Conservation (phyloP, 225 moss, liverwort and hornwort species). For the Climacium dendroides region DNA sequence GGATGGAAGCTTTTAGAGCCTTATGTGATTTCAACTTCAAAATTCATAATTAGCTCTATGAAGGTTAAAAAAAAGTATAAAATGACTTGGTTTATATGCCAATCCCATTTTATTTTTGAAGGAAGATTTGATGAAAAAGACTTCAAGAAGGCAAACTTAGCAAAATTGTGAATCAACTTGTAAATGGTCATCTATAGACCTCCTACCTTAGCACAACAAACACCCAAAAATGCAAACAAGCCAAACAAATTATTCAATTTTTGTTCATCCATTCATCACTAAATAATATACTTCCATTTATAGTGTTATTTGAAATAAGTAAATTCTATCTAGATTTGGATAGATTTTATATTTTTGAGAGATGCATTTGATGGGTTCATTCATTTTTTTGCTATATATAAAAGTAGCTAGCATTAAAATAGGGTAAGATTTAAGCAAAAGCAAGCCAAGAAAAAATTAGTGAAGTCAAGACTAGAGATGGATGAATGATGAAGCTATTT, state of each 20-base stretch:
- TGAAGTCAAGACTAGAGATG: not conserved
- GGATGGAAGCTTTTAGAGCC: not conserved
- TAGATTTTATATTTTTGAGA: not conserved
- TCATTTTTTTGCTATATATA: accelerated
- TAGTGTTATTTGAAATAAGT: not conserved
- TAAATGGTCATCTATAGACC: not conserved
- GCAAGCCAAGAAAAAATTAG: not conserved
- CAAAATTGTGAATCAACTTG: not conserved
- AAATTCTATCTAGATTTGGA: not conserved
- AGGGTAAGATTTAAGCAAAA: not conserved
- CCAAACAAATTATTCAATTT: not conserved
- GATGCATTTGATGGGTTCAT: not conserved
- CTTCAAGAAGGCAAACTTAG: not conserved
- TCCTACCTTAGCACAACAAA: not conserved
- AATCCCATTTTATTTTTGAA: not conserved
- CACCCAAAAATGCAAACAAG: not conserved
- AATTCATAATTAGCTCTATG: not conserved
- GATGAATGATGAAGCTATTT: not conserved
- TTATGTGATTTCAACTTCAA: not conserved
- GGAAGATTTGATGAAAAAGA: not conserved
- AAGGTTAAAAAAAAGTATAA: not conserved
- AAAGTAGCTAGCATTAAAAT: not conserved
- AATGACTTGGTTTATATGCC: not conserved
- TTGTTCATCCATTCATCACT: not conserved
- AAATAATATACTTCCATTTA: not conserved